A percentile compares a stretch with the other conserved stretches of the same genome.
These are phyloP conservation scores for Vitis cinerea DNA, from an alignment of 164 flowering plant genomes.

Conservation along the genomic window DNA sequence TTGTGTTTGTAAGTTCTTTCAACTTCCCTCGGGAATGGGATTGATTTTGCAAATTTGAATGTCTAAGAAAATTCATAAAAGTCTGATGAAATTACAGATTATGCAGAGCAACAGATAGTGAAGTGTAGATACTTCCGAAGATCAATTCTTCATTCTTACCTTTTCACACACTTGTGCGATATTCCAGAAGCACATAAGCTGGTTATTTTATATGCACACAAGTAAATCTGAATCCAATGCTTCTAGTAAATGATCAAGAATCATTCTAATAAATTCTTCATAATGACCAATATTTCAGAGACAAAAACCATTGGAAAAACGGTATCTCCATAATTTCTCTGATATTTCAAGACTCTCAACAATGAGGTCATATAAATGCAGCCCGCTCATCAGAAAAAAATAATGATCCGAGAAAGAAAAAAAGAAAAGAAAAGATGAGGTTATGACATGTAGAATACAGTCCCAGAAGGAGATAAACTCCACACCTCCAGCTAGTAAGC, in stretches of 20 bases:
- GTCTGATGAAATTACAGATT: not conserved
- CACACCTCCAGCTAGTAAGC: no score
- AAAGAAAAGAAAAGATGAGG: no score
- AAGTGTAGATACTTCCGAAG: not conserved
- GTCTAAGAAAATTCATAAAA: not conserved
- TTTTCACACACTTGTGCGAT: not conserved
- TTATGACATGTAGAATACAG: no score
- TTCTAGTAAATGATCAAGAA: not conserved
- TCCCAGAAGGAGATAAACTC: no score
- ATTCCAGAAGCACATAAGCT: not conserved
- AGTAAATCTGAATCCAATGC: not conserved
- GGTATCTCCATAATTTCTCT: not conserved
- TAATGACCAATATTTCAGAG: not conserved
- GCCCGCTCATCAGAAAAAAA: no score
- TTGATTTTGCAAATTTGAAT: not conserved
- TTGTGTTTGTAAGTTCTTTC: not conserved
- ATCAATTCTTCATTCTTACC: not conserved
- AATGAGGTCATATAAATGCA: no score
- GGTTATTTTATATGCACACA: not conserved
- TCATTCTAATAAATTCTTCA: not conserved
- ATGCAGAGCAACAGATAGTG: not conserved
- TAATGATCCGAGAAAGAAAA: no score
- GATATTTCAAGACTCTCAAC: no score
- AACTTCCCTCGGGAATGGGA: not conserved
- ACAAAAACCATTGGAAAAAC: not conserved